Base-by-base conservation (phyloP, 2,329 filamentous ascomycete species). In the Aulographum hederae region DNA sequence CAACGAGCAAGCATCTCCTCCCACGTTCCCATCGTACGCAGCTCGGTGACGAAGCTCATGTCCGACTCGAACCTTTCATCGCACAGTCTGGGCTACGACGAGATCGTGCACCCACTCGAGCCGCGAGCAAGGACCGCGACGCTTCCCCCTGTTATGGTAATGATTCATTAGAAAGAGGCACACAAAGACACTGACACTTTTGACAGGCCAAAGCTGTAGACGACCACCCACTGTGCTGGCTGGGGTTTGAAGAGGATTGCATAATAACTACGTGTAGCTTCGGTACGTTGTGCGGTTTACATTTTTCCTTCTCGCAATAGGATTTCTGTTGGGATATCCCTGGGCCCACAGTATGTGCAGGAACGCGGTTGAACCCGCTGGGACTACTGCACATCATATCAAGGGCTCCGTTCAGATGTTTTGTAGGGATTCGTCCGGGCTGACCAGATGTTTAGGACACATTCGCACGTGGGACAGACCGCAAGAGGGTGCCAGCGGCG, bases 221-320 rank as follows among this genome's bases (percentile, higher is more conserved):
- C 51, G 71, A 75, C 37, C 82, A 95, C 53, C 84, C 85, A 32
- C 62, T 92, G 28, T 80, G 73, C 51, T 93, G 85, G 77, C 56
- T 98, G 25, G 79, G 75, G n/a, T 98, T 98, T 45, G 85, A 86
- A 33, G 78, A 94, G 50, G 76, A 92, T 44, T 78, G 78, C 39
- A 93, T 98, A 41, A 74, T 95, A 46, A 94, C 84, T 21, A 82
- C 81, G 41, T 94, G 84, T 57, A 78, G 82, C 48, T 79, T 75
- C 56, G 86, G 86, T 36, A 31, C 3, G 34, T 31, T 15, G 14
- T 11, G 11, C 28, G 8, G 6, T 10, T 6, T 32, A 8, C 21
- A 8, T 25, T 25, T 25, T n/a, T n/a, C n/a, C n/a, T n/a, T n/a
- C n/a, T n/a, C n/a, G n/a, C n/a, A n/a, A n/a, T n/a, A n/a, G n/a